Conservation (phyloP, 768 basidiomycete species). For the Hygrophorus pudorinus region DNA sequence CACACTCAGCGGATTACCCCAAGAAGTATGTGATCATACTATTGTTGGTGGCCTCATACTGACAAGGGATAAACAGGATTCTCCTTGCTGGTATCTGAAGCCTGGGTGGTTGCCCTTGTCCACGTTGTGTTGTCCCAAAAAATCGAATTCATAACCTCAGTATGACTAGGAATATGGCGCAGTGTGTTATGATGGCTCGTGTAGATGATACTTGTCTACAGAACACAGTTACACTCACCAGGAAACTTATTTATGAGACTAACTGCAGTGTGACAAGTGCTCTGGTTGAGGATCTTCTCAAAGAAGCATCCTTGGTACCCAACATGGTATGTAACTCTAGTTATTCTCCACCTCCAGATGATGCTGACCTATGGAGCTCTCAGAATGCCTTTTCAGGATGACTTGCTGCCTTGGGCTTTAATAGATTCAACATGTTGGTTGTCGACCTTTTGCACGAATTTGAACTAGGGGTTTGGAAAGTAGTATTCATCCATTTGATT, state of each 20-base stretch:
- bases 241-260: conserved; percentile 6
- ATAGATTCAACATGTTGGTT: conserved; percentile 18
- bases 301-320: conserved; percentile 12
- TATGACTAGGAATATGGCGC: conserved; percentile 8
- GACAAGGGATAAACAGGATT: conserved; percentile 8
- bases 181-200: background rate
- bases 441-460: conserved; percentile 31
- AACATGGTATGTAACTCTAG: conserved; percentile 12
- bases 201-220: conserved; percentile 1
- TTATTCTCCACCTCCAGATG: background rate
- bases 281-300: conserved; percentile 10
- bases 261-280: background rate
- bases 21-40: conserved; percentile 20
- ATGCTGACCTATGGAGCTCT: background rate
- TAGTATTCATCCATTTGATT: conserved; percentile 25
- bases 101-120: conserved; percentile 18
- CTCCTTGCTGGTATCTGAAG: conserved; percentile 14
- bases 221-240: conserved; percentile 9
- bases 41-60: conserved; percentile 2
- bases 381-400: conserved; percentile 25
- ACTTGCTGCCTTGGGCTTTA: conserved; percentile 12
- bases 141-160: conserved; percentile 20
- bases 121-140: conserved; percentile 17
- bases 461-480: conserved; percentile 30
- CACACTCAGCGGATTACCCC: conserved; percentile 26